Evolutionary conservation across 2,329 filamentous ascomycete species (phyloP), one percentile per base, ranked within the genome.

Genomic region (Knufia petricola): DNA sequence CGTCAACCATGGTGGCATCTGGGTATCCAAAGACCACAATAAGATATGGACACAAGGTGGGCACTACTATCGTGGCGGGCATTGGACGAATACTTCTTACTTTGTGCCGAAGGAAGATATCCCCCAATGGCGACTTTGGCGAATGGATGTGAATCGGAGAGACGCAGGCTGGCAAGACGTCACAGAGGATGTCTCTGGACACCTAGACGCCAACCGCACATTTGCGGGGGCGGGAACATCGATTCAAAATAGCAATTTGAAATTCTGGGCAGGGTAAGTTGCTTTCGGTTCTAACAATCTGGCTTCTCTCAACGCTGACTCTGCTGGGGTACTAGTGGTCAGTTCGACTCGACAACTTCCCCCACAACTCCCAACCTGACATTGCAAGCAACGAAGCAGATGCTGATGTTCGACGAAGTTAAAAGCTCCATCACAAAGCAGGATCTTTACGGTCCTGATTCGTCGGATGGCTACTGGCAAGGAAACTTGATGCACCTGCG

Each of bases 111-210:
- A 48, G 37, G 7, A 15, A 13, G 13, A 39, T 8, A 48, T 48
- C 26, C 46, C 46, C 8, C 19, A 39, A 24, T 48, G 46, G 46
- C 10, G 26, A 19, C 19, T 48, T 20, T 48, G 46, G 46, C 17
- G 28, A 38, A 20, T 48, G 15, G 46, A 48, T 34, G 8, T 48
- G 31, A 53, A 50, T 2, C 24, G 48, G 1, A 46, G 40, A 1
- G 13, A n/a, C 15, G 30, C 24, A 21, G 42, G 28, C 15, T 63
- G 60, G 62, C 57, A 44, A 13, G 59, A 64, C 52, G 58, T 62
- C 15, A 60, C 61, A 38, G 49, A 60, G 26, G 53, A 61, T 17
- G 48, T 63, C 13, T 12, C 3, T 24, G 37, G 21, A 24, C 36
- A 48, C 21, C 13, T 41, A 20, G 21, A 17, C 4, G 36, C 34